Base-by-base conservation (phyloP, 805 yeast species). In the Metschnikowia similis region DNA sequence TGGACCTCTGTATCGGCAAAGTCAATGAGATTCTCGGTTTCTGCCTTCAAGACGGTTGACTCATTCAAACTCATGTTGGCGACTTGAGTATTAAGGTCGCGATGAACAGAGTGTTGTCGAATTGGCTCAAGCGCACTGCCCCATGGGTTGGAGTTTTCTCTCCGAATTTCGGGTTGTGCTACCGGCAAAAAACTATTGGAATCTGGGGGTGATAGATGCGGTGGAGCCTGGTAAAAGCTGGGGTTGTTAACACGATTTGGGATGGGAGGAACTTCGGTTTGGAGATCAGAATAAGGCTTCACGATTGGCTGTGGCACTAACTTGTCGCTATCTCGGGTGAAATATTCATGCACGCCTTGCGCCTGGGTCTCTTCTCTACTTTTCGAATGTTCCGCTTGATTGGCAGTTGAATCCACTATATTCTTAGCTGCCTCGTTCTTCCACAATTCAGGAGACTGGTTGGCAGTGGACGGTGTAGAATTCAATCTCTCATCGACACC, bases 121-220 rank as follows among this genome's bases (percentile, higher is more conserved):
- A 32, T 14, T 27, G 35, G 21, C 11, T 21, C 50, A 21, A 56
- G 45, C 1, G 55, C 52, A 13, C 35, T 46, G 11, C 60, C 52
- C 60, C 60, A 56, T 14, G 60, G 60, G 35, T 56, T 56, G 21
- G 51, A 52, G 14, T 44, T 39, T 8, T 48, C 56, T 36, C 53
- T 47, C 35, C 48, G 26, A 11, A 21, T 9, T 6, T 45, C 46
- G 2, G 40, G 34, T 9, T 41, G 45, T 8, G 37, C 34, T 16
- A 11, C 37, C 30, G 6, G 42, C 42, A 39, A 39, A n/a, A 29
- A 39, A 9, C 29, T 39, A 9, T 28, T 8, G n/a, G 42, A 16
- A 2, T 39, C 42, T 10, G 28, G 42, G 6, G 42, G 11, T 29
- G 42, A 30, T 6, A 13, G 14, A 27, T 28, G 42, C 6, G 42